phyloP scores from a whole-genome alignment of 345 rosid species.

The Hibiscus mutabilis region DNA sequence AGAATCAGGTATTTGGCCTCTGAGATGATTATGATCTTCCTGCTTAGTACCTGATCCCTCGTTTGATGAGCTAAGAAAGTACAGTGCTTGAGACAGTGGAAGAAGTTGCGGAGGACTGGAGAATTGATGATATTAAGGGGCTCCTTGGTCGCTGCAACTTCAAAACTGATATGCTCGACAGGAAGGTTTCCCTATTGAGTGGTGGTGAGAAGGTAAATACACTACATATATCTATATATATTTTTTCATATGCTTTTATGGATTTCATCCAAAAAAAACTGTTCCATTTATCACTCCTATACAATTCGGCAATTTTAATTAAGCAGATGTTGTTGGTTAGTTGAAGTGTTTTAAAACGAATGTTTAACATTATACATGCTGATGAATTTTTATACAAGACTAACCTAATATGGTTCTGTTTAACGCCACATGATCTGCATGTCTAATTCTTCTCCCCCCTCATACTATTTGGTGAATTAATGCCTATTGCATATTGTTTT shows the following conservation, averaged over 20 bases:
- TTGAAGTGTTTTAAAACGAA: neutral
- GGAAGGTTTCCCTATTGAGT: conserved; percentile 82
- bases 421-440: too few relatives aligned
- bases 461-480: neutral
- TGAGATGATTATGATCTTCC: neutral
- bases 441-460: too few relatives aligned
- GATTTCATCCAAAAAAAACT: neutral
- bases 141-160: conserved; percentile 97
- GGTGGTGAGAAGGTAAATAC: conserved; percentile 88
- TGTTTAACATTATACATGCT: neutral
- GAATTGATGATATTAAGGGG: conserved; percentile 85
- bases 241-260: neutral
- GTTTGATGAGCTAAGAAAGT: neutral
- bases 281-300: neutral
- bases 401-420: neutral
- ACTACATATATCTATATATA: neutral
- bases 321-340: too few relatives aligned
- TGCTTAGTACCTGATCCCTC: neutral
- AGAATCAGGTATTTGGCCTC: conserved; percentile 66
- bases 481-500: neutral
- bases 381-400: neutral
- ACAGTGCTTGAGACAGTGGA: conserved; percentile 69
- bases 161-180: conserved; percentile 91
- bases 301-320: neutral
- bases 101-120: conserved; percentile 95